phyloP scores from a whole-genome alignment of 805 yeast species.

The Starmerella vaccinii region DNA sequence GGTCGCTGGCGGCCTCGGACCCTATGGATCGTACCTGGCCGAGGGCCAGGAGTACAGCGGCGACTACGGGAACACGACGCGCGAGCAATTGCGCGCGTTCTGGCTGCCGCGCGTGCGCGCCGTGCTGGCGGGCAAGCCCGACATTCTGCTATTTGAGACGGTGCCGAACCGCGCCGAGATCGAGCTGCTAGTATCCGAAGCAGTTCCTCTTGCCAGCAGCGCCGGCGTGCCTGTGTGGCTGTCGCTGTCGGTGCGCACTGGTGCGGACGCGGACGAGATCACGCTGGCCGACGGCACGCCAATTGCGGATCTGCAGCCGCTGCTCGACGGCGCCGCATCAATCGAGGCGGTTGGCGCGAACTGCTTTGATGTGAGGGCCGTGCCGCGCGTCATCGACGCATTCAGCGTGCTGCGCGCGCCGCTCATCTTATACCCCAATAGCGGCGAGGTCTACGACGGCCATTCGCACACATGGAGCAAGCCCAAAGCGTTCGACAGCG shows the following conservation, averaged over 20 bases:
- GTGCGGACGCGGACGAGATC: constrained; percentile 19
- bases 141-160: constrained; percentile 59
- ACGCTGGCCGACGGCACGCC: constrained; percentile 44
- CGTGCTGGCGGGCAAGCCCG: constrained; percentile 35
- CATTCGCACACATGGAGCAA: constrained; percentile 36
- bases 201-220: constrained; percentile 28
- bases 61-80: constrained; percentile 39
- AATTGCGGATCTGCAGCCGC: constrained; percentile 31
- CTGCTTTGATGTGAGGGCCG: constrained; percentile 44
- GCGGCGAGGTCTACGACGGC: constrained; percentile 57
- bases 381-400: constrained; percentile 35
- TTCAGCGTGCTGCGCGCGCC: constrained; percentile 31
- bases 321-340: constrained; percentile 24
- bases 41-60: constrained; percentile 70
- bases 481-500: constrained; percentile 12
- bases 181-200: constrained; percentile 38
- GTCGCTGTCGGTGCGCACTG: constrained; percentile 39
- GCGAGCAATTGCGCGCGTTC: constrained; percentile 38
- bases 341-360: constrained; percentile 51
- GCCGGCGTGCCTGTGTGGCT: constrained; percentile 36
- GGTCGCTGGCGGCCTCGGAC: constrained; percentile 62
- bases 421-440: constrained; percentile 59
- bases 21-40: constrained; percentile 62
- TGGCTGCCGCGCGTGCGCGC: constrained; percentile 41
- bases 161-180: constrained; percentile 55